Conservation (phyloP, 140 eudicot species). For the Cichorium intybus region DNA sequence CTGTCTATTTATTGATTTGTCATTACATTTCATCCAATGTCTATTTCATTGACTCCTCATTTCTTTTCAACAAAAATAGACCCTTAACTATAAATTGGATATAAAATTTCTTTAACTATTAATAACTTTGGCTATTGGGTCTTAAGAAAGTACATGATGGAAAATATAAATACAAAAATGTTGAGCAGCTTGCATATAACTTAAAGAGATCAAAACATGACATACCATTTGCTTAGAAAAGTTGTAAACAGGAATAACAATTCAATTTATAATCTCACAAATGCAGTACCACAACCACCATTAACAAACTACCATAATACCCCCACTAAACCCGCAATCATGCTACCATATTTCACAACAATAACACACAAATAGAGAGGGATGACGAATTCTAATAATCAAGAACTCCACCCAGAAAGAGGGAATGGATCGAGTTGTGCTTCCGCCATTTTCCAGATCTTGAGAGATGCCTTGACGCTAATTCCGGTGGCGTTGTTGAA, state of each 20-base stretch:
- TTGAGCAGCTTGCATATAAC: neutral
- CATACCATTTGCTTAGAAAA: neutral
- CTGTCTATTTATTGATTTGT: too few species aligned
- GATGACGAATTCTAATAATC: neutral
- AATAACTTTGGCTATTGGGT: too few species aligned
- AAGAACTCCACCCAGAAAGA: constrained; percentile 18
- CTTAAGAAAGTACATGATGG: too few species aligned
- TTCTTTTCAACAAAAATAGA: too few species aligned
- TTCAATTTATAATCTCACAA: constrained; percentile 8
- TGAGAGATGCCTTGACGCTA: constrained; percentile 39
- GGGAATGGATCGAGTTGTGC: constrained; percentile 39
- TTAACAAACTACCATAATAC: neutral
- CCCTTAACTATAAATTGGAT: too few species aligned
- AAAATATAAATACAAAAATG: too few species aligned
- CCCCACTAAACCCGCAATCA: neutral
- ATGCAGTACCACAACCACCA: neutral
- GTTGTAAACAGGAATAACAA: neutral
- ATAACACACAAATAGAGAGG: neutral
- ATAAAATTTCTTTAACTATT: too few species aligned
- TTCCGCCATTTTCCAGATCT: constrained; percentile 46
- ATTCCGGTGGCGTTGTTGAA: constrained; percentile 64
- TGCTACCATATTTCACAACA: neutral
- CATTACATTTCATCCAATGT: too few species aligned
- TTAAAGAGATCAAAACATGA: too few species aligned
- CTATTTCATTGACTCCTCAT: too few species aligned